A percentile compares a stretch with the other conserved stretches of the same genome.
phyloP scores from a whole-genome alignment of 805 yeast species.

The Cyberlindnera xishuangbannaensis region DNA sequence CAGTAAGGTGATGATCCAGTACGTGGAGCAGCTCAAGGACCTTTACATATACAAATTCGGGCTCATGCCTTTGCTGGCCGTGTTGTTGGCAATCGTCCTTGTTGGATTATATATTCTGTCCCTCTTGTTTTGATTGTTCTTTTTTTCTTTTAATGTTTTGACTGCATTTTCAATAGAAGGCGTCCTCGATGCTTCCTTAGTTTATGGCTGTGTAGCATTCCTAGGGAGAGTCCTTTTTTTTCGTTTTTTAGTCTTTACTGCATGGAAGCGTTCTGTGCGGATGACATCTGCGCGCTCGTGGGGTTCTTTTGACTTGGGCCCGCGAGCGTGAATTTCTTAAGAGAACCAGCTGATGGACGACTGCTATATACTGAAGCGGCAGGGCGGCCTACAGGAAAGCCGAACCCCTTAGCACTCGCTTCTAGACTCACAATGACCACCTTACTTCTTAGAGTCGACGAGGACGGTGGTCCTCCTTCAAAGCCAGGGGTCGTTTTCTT shows the following conservation, averaged over 20 bases:
- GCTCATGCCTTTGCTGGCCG: conserved; percentile 22
- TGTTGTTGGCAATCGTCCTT: conserved; percentile 27
- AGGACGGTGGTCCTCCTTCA: conserved; percentile 30
- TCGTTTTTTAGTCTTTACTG: too few species aligned
- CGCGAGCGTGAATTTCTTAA: too few species aligned
- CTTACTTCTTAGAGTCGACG: conserved; percentile 29
- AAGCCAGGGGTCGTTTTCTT: conserved; percentile 35
- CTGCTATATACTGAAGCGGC: too few species aligned
- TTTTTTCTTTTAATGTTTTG: neutral
- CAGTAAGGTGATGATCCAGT: conserved; percentile 44
- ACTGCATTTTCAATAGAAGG: neutral
- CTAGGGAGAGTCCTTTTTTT: too few species aligned
- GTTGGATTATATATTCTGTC: conserved; percentile 26
- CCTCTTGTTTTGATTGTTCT: conserved; percentile 12
- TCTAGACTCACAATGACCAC: conserved; percentile 21
- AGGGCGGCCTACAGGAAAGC: too few species aligned
- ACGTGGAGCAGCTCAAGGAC: conserved; percentile 40
- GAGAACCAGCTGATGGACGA: too few species aligned
- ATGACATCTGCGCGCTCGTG: conserved; percentile 1
- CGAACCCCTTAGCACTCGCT: neutral
- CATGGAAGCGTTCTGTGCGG: too few species aligned
- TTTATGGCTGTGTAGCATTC: too few species aligned
- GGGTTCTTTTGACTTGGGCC: too few species aligned
- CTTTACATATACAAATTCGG: conserved; percentile 43
- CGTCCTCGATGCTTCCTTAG: too few species aligned